phyloP scores from a whole-genome alignment of 805 yeast genomes.

The Hanseniaspora mollemarum region DNA sequence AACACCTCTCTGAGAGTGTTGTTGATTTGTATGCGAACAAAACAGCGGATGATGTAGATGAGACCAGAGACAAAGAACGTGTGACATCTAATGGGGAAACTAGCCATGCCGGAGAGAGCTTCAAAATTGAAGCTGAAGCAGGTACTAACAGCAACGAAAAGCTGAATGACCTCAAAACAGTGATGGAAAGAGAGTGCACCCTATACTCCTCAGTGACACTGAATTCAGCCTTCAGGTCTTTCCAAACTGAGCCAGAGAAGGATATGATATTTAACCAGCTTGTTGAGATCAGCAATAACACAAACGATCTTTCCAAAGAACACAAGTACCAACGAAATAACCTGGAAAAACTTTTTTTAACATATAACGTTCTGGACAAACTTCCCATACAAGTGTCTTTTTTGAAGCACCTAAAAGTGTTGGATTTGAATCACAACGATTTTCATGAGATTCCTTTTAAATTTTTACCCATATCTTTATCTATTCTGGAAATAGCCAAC shows the following conservation, averaged over 20 bases:
- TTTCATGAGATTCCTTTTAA: constrained; percentile 41
- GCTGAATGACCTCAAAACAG: not conserved
- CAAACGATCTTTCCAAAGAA: not conserved
- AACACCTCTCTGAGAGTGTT: not conserved
- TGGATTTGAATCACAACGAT: constrained; percentile 56
- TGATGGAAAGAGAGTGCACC: constrained; percentile 12
- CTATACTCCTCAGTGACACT: constrained; percentile 8
- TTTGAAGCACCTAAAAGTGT: constrained; percentile 40
- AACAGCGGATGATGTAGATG: not conserved
- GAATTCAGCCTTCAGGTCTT: not conserved
- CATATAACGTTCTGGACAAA: constrained; percentile 38
- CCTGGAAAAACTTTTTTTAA: constrained; percentile 44
- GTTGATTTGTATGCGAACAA: not conserved
- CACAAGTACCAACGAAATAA: constrained; percentile 18
- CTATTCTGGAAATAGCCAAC: constrained; percentile 53
- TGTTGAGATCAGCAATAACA: constrained; percentile 1
- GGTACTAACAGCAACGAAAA: not conserved
- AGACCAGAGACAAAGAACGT: not conserved
- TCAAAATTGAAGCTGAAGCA: not conserved
- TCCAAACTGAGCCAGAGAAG: not conserved
- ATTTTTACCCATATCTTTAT: constrained; percentile 33
- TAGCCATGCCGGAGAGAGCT: too few relatives aligned
- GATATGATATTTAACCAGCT: constrained; percentile 2
- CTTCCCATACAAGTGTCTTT: constrained; percentile 40
- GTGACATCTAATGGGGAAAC: too few relatives aligned